These are phyloP conservation scores for Mycena sp. DNA, from an alignment of 1,284 basidiomycete species.

Conservation along the genomic window DNA sequence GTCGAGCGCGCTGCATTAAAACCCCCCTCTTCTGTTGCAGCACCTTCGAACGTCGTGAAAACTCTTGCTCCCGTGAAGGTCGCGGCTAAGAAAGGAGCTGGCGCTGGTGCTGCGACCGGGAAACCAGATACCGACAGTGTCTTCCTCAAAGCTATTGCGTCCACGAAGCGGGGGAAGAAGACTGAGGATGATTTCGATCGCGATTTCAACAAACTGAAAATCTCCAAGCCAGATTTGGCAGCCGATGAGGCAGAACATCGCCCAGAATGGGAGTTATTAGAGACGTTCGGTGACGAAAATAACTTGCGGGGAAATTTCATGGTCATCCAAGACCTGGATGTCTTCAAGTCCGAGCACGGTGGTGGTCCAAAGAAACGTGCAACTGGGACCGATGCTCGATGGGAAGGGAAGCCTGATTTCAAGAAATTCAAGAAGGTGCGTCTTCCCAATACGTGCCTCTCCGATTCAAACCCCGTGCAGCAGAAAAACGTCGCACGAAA, in stretches of 20 bases:
- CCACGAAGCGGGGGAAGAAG: conserved; percentile 75
- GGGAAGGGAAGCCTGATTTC: conserved; percentile 76
- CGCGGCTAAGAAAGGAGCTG: conserved; percentile 22
- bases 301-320: conserved; percentile 86
- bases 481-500: conserved; percentile 44
- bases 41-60: conserved; percentile 23
- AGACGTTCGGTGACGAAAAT: conserved; percentile 77
- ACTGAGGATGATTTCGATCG: conserved; percentile 81
- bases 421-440: conserved; percentile 89
- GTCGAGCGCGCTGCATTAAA: conserved; percentile 21
- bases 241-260: conserved; percentile 47
- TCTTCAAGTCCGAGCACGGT: conserved; percentile 48
- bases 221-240: conserved; percentile 72
- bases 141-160: conserved; percentile 79
- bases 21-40: not conserved
- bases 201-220: conserved; percentile 85
- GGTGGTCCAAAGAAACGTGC: conserved; percentile 19
- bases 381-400: conserved; percentile 47
- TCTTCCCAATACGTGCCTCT: conserved; percentile 4
- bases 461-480: not conserved
- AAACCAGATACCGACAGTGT: conserved; percentile 72
- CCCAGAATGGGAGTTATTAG: conserved; percentile 71
- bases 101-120: conserved; percentile 52
- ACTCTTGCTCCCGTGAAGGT: conserved; percentile 3
- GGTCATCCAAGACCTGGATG: conserved; percentile 79